Base-by-base conservation (phyloP, 1,284 basidiomycete genomes). In the Ceraceosorus bombacis region DNA sequence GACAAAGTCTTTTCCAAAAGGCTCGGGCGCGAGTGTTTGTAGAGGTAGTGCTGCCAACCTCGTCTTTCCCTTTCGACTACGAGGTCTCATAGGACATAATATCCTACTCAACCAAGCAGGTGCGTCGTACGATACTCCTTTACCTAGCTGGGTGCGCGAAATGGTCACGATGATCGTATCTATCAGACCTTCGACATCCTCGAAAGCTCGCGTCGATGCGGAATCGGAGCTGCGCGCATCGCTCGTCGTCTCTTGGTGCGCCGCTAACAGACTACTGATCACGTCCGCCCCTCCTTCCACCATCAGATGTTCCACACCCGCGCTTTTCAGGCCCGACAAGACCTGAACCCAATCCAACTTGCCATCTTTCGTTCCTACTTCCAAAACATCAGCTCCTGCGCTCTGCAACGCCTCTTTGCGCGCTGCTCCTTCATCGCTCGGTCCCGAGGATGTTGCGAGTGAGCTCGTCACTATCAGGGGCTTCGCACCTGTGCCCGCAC, bases 241-340 rank as follows among this genome's bases (percentile, higher is more conserved):
- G 27, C 27, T 27, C 27, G 27, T 27, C 27, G 27, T 27, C n/a
- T 52, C 39, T 12, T 57, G 55, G 40, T 61, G 60, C 7, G 68
- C 59, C 17, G 73, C 70, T 0, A 95, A 80, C 78, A 94, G 90
- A 1, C 88, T 85, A 13, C 83, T 81, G 59, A 98, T 91, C 61
- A 97, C 82, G 5, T 81, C 79, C 4, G 90, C 88, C 13, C 94
- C 94, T 55, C 94, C 94, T 80, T 98, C 94, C 8, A 96, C 87
- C 94, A 98, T 98, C 56, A 96, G 80, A 4, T 86, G 86, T 6
- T 79, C 79, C 60, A 95, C 82, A 8, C 84, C 85, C 10, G 51
- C 71, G 27, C 63, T n/a, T 50, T 55, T 54, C 36, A 76, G 53
- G 1, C 55, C 43, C 17, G 59, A 53, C 5, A 75, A 58, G 5